Percentiles rank a stretch among this genome's conserved stretches.
phyloP scores from a whole-genome alignment of 257 asterid species.

The Paulownia fortunei region DNA sequence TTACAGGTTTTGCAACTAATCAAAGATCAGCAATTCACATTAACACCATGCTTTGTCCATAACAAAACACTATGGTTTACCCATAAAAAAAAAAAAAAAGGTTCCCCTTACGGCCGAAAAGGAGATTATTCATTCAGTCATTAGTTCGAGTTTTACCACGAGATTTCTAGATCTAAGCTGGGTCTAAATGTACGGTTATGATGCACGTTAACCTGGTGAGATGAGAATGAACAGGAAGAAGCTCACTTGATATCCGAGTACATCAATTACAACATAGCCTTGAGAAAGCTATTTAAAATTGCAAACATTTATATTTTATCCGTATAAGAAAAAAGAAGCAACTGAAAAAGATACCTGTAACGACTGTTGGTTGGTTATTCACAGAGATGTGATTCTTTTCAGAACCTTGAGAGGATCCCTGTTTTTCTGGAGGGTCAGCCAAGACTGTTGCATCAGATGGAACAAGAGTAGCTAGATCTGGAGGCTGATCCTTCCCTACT shows the following conservation, averaged over 20 bases:
- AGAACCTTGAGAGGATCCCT: constrained; percentile 43
- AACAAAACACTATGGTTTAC: too few relatives aligned
- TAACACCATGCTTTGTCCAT: too few relatives aligned
- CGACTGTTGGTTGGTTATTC: constrained; percentile 43
- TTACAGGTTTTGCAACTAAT: constrained; percentile 46
- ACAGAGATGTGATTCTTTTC: constrained; percentile 42
- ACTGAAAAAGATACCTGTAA: constrained; percentile 45
- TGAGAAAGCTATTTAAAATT: background rate
- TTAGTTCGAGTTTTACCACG: too few relatives aligned
- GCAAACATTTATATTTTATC: background rate
- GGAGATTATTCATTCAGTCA: too few relatives aligned
- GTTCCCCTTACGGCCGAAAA: too few relatives aligned
- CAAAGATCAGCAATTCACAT: constrained; percentile 15
- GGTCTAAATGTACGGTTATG: too few relatives aligned
- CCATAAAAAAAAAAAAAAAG: background rate
- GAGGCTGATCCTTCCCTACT: constrained; percentile 97
- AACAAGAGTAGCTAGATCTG: constrained; percentile 85
- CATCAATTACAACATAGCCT: background rate
- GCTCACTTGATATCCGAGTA: too few relatives aligned
- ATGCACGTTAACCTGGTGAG: too few relatives aligned
- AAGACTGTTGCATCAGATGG: constrained; percentile 68
- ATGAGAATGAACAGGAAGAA: too few relatives aligned
- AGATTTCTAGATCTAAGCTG: too few relatives aligned
- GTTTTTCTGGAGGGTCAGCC: constrained; percentile 45
- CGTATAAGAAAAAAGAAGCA: too few relatives aligned